These are phyloP conservation scores for Fusarium beomiforme DNA, from an alignment of 2,329 filamentous ascomycete species.

Conservation along the genomic window DNA sequence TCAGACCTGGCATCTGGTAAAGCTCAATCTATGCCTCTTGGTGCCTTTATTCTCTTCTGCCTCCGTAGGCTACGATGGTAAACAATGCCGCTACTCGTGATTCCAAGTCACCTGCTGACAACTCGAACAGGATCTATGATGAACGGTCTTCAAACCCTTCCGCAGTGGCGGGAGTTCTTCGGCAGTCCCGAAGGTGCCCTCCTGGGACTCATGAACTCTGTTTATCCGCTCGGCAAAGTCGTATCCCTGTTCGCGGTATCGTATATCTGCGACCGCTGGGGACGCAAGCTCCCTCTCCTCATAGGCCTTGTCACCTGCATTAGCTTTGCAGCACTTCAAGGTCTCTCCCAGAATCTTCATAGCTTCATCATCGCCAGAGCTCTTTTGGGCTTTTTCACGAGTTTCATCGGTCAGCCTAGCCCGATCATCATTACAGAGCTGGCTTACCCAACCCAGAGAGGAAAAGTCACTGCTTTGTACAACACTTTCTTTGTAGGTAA, in stretches of 20 bases:
- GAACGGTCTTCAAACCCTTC: slow-evolving; percentile 56
- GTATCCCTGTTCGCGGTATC: slow-evolving; percentile 49
- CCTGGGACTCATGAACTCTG: slow-evolving; percentile 51
- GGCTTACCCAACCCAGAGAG: slow-evolving; percentile 47
- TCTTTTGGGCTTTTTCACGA: slow-evolving; percentile 46
- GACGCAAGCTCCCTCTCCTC: slow-evolving; percentile 51
- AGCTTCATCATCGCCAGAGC: slow-evolving; percentile 46
- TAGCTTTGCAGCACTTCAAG: slow-evolving; percentile 47
- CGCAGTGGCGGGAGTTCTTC: slow-evolving; percentile 54
- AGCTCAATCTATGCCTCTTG: not conserved
- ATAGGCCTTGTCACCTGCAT: slow-evolving; percentile 47
- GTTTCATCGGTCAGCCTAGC: slow-evolving; percentile 44
- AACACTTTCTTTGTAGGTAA: slow-evolving; percentile 44
- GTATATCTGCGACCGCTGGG: slow-evolving; percentile 51
- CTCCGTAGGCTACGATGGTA: slow-evolving; percentile 1
- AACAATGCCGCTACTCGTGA: rapidly evolving
- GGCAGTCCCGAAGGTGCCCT: slow-evolving; percentile 47
- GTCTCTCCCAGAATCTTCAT: slow-evolving; percentile 34
- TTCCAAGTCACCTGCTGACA: not conserved
- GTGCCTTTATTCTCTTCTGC: not conserved
- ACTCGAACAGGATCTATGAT: slow-evolving; percentile 48
- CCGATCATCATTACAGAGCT: slow-evolving; percentile 49
- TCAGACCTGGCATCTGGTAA: not conserved
- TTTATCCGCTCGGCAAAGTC: slow-evolving; percentile 52
- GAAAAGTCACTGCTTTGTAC: slow-evolving; percentile 46